Evolutionary conservation across 2,329 filamentous ascomycete species (phyloP), one percentile per base, ranked within the genome.

Genomic region (Thermoascus crustaceus): DNA sequence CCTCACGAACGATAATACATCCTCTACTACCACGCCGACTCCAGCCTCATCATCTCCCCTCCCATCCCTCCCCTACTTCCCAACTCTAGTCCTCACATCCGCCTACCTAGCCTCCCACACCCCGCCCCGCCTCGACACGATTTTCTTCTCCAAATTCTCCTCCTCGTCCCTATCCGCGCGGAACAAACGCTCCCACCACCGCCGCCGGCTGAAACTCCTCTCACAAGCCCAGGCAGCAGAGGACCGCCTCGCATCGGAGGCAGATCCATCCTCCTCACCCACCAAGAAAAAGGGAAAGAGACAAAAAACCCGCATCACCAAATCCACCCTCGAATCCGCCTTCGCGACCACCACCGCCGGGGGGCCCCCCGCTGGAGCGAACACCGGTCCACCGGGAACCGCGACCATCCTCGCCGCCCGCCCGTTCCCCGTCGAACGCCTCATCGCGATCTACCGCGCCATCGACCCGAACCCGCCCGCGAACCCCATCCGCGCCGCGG

Each of bases 81-180:
- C 67, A n/a, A 64, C 65, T 9, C 45, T 69, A 24, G 54, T 71
- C 42, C 53, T 71, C 25, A 60, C 67, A 20, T 61, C 67, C 16
- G 61, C 66, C 31, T 70, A 68, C 42, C 51, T 71, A 11, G 66
- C 67, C 32, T 67, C 65, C 7, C 60, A 68, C 45, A 69, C 57
- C 17, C 65, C 63, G 1, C 60, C 63, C 33, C 57, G 66, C 23
- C 55, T 68, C 8, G 67, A 71, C 46, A 67, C 64, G 5, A 61
- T 67, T 37, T 66, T 70, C 40, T 70, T 71, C 48, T 69, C 66
- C 6, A 68, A 68, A 44, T 62, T 67, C 35, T 66, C 66, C 9
- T 62, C 62, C 5, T 61, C 62, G 1, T 64, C 61, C 0, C 46
- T 60, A 24, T 64, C 61, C 18, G 60, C 58, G 5, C 53, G 62